These are phyloP conservation scores for Podila verticillata DNA, from an alignment of 192 early-diverging fungal species.

Conservation along the genomic window DNA sequence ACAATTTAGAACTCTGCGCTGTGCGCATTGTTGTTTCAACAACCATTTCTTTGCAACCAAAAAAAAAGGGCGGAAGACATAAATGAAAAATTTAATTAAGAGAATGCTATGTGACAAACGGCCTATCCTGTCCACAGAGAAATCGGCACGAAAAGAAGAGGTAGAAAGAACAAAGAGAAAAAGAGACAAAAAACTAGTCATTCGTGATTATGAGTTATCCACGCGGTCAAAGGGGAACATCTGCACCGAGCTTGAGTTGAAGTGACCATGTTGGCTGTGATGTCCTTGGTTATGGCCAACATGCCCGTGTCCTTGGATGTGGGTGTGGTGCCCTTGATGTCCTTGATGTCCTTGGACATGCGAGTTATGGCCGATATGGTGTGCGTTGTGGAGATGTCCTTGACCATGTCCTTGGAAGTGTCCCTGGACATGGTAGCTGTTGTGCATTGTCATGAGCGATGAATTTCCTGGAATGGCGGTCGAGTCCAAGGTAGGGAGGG, in stretches of 20 bases:
- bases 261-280: not conserved
- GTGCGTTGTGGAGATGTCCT: slow-evolving; percentile 4
- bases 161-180: not conserved
- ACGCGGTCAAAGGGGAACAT: slow-evolving; percentile 1
- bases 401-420: slow-evolving; percentile 1
- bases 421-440: not conserved
- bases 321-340: slow-evolving; percentile 27
- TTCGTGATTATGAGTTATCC: not conserved
- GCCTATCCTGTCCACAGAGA: too few relatives aligned
- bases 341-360: not conserved
- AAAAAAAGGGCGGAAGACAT: not conserved
- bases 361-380: slow-evolving; percentile 16
- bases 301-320: not conserved
- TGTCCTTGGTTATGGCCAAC: too few relatives aligned
- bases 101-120: too few relatives aligned
- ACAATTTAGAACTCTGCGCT: not conserved
- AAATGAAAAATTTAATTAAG: not conserved
- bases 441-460: not conserved
- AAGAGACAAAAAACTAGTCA: not conserved
- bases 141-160: too few relatives aligned
- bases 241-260: not conserved
- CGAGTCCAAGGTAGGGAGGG: not conserved
- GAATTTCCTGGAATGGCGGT: not conserved
- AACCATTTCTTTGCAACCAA: not conserved
- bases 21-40: not conserved